Conservation (phyloP, 129 eudicot species). For the Pittosporum tobira region DNA sequence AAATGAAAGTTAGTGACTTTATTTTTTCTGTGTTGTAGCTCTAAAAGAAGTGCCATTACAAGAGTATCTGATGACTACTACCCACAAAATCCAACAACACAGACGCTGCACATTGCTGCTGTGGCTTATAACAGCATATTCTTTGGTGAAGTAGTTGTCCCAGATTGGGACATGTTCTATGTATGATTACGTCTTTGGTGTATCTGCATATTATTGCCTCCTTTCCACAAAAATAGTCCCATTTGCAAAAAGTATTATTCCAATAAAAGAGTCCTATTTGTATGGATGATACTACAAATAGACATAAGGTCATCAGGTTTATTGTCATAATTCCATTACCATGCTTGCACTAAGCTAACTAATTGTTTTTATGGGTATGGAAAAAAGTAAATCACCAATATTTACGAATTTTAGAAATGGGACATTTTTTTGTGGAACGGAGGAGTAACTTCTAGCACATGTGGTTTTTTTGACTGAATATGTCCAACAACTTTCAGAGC, state of each 20-base stretch:
- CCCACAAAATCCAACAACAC: constrained; percentile 30
- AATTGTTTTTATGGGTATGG: too few species aligned
- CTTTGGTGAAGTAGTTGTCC: constrained; percentile 40
- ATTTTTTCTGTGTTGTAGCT: constrained; percentile 18
- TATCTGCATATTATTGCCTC: neutral
- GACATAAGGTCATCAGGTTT: too few species aligned
- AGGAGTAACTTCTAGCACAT: neutral
- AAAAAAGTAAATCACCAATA: too few species aligned
- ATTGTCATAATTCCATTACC: too few species aligned
- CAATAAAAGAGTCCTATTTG: too few species aligned
- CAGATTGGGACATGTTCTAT: constrained; percentile 48
- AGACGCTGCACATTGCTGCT: constrained; percentile 40
- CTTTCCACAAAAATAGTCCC: too few species aligned
- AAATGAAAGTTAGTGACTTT: neutral
- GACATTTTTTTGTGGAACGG: too few species aligned
- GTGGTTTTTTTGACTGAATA: neutral
- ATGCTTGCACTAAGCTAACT: too few species aligned
- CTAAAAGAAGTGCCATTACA: constrained; percentile 33
- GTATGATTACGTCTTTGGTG: constrained; percentile 12
- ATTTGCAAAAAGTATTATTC: too few species aligned
- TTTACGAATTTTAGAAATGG: too few species aligned
- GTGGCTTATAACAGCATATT: constrained; percentile 44
- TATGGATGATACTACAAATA: too few species aligned
- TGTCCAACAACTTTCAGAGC: constrained; percentile 28
- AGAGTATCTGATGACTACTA: constrained; percentile 45